These are phyloP conservation scores for Metahyphopichia silvanorum DNA, from an alignment of 805 yeast genomes.

Conservation along the genomic window DNA sequence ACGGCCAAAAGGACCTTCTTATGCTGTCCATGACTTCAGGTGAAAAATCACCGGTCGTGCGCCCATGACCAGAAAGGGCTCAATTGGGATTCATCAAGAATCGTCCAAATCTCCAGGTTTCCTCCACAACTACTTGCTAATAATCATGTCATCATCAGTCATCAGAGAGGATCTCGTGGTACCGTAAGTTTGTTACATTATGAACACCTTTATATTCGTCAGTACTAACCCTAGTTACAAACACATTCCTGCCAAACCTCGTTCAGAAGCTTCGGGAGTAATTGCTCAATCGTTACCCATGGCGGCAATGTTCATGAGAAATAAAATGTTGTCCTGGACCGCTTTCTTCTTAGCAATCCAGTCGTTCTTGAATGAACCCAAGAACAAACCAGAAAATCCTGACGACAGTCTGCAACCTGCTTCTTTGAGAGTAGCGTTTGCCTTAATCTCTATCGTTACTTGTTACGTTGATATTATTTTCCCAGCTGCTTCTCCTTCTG, in stretches of 20 bases:
- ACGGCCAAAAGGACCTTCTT: constrained; percentile 33
- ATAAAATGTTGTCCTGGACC: constrained; percentile 56
- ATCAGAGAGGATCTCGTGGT: constrained; percentile 31
- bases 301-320: constrained; percentile 67
- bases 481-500: constrained; percentile 38
- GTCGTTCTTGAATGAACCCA: constrained; percentile 44
- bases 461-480: constrained; percentile 54
- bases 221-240: constrained; percentile 32
- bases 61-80: no score
- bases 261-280: constrained; percentile 43
- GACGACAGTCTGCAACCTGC: constrained; percentile 39
- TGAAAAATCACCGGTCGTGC: background rate
- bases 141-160: constrained; percentile 1
- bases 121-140: background rate
- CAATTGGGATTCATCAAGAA: no score
- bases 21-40: background rate
- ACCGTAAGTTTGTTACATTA: constrained; percentile 20
- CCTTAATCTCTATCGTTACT: constrained; percentile 45
- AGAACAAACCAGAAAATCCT: constrained; percentile 24
- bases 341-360: constrained; percentile 50
- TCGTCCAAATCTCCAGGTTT: no score
- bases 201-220: background rate
- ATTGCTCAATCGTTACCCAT: constrained; percentile 59
- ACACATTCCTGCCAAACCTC: constrained; percentile 48
- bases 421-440: constrained; percentile 43